Base-by-base conservation (phyloP, 2,329 filamentous ascomycete genomes). In the Hirsutella rhossiliensis region DNA sequence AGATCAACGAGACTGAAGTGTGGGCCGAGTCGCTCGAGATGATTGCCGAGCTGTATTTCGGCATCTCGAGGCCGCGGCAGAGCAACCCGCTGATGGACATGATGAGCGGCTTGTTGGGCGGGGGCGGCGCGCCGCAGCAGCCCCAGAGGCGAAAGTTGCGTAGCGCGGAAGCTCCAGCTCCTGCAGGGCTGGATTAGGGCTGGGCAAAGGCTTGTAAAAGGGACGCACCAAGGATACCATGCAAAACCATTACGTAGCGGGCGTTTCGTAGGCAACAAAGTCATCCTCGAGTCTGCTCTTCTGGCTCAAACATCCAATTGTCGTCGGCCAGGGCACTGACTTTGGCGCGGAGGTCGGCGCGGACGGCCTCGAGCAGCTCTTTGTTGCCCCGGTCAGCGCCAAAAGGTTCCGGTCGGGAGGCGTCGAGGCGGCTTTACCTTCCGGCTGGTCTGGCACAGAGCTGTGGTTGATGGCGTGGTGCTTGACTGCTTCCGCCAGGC, bases 21-120 rank as follows among this genome's bases (percentile, higher is more conserved):
- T 97, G 90, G 90, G 78, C 80, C 30, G 88, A 87, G 59, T 75
- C 87, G 20, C 68, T 98, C 48, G 83, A 88, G 54, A 81, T 87
- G 62, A 82, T 98, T 55, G 90, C 84, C 41, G 90, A 98, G 68
- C 89, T 95, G 78, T 98, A 97, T 70, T 98, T 98, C 66, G 81
- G 81, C 31, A 94, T 98, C 61, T 78, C 81, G 67, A 82, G 88
- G 58, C 90, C 89, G 40, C 76, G 84, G 56, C 87, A 95, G 68
- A 84, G 82, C 50, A 97, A 97, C 62, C 89, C 89, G 3, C 70
- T 98, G 62, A 79, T 97, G 65, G 92, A 98, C 61, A 97, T 98
- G 89, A 94, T 98, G 85, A 89, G 88, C 40, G 89, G 80, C 49
- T 78, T 98, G 72, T 85, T 98, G 57, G 89, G 89, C 41, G 87